These are phyloP conservation scores for Colletotrichum musicola DNA, from an alignment of 2,329 filamentous ascomycete species.

Conservation along the genomic window DNA sequence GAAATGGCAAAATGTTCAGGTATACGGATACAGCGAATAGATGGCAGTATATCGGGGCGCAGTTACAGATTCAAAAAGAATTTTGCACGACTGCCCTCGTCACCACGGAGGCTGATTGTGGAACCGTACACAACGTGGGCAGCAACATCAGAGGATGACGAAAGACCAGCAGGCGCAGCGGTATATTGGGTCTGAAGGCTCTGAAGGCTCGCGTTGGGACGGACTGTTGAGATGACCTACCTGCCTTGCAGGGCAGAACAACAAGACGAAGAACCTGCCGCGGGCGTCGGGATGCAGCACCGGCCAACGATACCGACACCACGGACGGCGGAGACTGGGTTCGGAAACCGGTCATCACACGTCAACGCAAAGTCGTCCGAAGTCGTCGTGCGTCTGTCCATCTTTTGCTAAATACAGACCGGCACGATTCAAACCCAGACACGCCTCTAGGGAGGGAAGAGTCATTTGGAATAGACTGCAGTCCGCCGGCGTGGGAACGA, in stretches of 20 bases:
- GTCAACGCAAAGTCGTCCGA: conserved; percentile 11
- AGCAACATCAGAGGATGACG: not conserved
- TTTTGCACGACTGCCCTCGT: too few relatives aligned
- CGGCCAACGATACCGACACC: not conserved
- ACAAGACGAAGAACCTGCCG: too few relatives aligned
- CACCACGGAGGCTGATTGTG: too few relatives aligned
- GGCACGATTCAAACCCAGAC: conserved; percentile 28
- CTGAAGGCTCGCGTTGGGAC: conserved; percentile 17
- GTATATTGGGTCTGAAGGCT: conserved; percentile 1
- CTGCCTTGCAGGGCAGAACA: not conserved
- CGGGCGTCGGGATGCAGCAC: not conserved
- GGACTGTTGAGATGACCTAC: conserved; percentile 1
- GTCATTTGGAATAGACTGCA: conserved; percentile 26
- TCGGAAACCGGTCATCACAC: conserved; percentile 1
- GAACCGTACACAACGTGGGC: not conserved
- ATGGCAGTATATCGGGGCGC: too few relatives aligned
- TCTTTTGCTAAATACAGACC: conserved; percentile 32
- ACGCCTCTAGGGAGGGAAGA: conserved; percentile 11
- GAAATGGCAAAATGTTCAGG: too few relatives aligned
- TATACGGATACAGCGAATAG: too few relatives aligned
- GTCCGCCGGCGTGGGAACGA: conserved; percentile 8
- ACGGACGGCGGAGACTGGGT: not conserved
- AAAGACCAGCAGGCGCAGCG: not conserved
- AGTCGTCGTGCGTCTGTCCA: conserved; percentile 12
- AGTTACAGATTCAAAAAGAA: too few relatives aligned